Conservation (phyloP, 2,329 filamentous ascomycete genomes). For the Clarireedia monteithiana region DNA sequence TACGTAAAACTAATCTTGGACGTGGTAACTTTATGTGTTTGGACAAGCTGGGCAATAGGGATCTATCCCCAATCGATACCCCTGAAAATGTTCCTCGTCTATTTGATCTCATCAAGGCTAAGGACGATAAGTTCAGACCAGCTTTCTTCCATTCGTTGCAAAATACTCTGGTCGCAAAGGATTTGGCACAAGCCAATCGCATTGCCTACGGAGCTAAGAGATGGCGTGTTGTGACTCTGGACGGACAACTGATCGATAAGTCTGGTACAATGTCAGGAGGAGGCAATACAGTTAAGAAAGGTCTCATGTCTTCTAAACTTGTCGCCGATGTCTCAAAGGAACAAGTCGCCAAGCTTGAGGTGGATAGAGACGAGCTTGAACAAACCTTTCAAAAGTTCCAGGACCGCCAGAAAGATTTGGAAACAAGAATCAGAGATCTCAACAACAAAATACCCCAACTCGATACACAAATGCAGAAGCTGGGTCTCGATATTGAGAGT, state of each 20-base stretch:
- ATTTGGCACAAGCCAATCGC: constrained; percentile 91
- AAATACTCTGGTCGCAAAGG: constrained; percentile 86
- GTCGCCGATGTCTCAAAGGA: constrained; percentile 82
- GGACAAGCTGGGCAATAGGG: constrained; percentile 73
- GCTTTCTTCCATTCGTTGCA: constrained; percentile 95
- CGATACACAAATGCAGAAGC: constrained; percentile 87
- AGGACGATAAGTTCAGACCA: constrained; percentile 77
- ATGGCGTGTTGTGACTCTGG: constrained; percentile 94
- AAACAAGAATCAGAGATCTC: constrained; percentile 63
- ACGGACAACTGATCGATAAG: constrained; percentile 93
- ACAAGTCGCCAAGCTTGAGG: constrained; percentile 79
- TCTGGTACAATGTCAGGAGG: constrained; percentile 98
- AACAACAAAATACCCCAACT: constrained; percentile 73
- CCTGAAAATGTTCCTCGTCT: constrained; percentile 87
- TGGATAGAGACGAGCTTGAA: constrained; percentile 79
- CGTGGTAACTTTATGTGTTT: constrained; percentile 95
- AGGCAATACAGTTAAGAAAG: constrained; percentile 81
- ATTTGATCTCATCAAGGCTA: constrained; percentile 86
- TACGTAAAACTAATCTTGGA: constrained; percentile 94
- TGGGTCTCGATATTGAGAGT: constrained; percentile 81
- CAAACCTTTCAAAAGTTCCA: constrained; percentile 77
- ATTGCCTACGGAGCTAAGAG: constrained; percentile 90
- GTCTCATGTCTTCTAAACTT: constrained; percentile 94
- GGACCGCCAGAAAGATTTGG: constrained; percentile 73
- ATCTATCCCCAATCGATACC: constrained; percentile 73